phyloP scores from a whole-genome alignment of 495 filamentous ascomycete genomes.

The Podospora pseudopauciseta region DNA sequence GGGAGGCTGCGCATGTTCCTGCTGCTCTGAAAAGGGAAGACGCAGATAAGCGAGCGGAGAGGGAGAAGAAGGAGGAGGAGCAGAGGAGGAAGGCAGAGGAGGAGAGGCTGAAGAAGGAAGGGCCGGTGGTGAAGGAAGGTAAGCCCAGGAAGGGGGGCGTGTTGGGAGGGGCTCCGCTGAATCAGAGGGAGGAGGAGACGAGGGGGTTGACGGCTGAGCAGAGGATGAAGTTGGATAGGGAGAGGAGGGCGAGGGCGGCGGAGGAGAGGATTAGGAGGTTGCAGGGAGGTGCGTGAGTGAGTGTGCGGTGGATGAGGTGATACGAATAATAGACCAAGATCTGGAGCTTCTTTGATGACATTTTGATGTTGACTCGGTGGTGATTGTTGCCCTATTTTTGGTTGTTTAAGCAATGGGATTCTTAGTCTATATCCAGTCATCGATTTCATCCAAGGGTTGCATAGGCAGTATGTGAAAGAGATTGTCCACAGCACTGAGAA shows the following conservation, averaged over 20 bases:
- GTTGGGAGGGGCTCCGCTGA: slow-evolving; percentile 52
- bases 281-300: slow-evolving; percentile 36
- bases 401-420: too few relatives aligned
- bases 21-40: slow-evolving; percentile 63
- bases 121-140: slow-evolving; percentile 39
- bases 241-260: slow-evolving; percentile 76
- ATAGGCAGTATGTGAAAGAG: too few relatives aligned
- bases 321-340: neutral
- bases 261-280: slow-evolving; percentile 77
- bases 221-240: slow-evolving; percentile 73
- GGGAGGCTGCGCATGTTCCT: slow-evolving; percentile 71
- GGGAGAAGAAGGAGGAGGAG: slow-evolving; percentile 63
- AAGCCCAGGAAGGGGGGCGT: slow-evolving; percentile 37
- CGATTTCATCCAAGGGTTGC: too few relatives aligned
- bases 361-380: too few relatives aligned
- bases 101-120: slow-evolving; percentile 54
- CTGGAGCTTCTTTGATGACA: neutral
- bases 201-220: slow-evolving; percentile 82
- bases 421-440: too few relatives aligned
- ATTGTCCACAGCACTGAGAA: too few relatives aligned
- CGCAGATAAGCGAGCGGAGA: slow-evolving; percentile 58
- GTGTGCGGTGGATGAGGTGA: neutral
- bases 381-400: too few relatives aligned
- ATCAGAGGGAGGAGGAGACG: slow-evolving; percentile 76
- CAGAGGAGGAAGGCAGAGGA: slow-evolving; percentile 64